These are phyloP conservation scores for Cinnamomum chago DNA, from an alignment of 164 flowering plant species.

Conservation along the genomic window DNA sequence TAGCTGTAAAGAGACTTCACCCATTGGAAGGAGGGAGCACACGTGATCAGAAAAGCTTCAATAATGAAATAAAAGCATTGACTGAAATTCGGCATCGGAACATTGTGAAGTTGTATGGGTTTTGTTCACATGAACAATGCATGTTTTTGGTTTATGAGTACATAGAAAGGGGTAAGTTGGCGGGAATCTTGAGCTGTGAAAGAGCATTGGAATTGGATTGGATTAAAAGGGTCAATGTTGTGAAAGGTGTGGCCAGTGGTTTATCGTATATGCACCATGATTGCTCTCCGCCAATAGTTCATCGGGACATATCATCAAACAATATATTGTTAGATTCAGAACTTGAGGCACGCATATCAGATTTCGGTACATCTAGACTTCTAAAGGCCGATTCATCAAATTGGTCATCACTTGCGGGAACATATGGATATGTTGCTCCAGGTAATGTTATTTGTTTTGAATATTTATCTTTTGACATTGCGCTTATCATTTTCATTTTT, in stretches of 20 bases:
- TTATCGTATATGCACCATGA: slow-evolving; percentile 14
- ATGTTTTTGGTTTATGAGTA: slow-evolving; percentile 5
- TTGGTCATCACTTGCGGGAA: slow-evolving; percentile 7
- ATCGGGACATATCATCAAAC: slow-evolving; percentile 11
- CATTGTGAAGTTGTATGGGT: slow-evolving; percentile 10
- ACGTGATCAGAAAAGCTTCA: neutral
- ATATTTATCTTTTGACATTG: too few species aligned
- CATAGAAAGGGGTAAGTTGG: slow-evolving; percentile 13
- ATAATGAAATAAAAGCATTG: slow-evolving; percentile 5
- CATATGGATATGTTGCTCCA: slow-evolving; percentile 16
- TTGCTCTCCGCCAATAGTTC: slow-evolving; percentile 5
- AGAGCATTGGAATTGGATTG: slow-evolving; percentile 13
- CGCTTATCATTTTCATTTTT: too few species aligned
- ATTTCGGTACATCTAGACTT: slow-evolving; percentile 12
- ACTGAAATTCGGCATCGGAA: slow-evolving; percentile 10
- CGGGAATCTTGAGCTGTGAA: neutral
- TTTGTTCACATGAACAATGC: neutral
- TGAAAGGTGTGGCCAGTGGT: slow-evolving; percentile 9
- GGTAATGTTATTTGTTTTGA: neutral
- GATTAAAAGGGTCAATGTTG: slow-evolving; percentile 8
- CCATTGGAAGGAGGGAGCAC: neutral
- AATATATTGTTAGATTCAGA: slow-evolving; percentile 7
- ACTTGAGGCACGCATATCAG: slow-evolving; percentile 12
- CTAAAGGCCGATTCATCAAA: slow-evolving; percentile 1
- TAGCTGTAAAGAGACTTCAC: slow-evolving; percentile 11